Base-by-base conservation (phyloP, 2,329 filamentous ascomycete genomes). In the Sporothrix pseudoabietina region DNA sequence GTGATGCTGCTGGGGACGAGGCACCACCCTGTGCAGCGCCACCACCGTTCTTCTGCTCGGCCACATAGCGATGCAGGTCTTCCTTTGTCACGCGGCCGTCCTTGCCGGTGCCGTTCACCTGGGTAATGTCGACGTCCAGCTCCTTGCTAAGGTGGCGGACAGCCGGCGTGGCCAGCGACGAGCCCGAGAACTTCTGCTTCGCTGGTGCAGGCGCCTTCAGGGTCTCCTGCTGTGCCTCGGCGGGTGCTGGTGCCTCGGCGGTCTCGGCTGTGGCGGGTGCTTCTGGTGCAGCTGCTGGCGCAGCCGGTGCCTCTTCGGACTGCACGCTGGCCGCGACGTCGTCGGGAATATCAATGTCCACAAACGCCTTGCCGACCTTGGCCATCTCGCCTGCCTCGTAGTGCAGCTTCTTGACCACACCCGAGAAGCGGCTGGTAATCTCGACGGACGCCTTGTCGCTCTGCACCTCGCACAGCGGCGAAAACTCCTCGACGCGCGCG, bases 321-420 rank as follows among this genome's bases (percentile, higher is more conserved):
- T 3, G 19, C 12, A 3, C 47, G 9, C 10, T n/a, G 3, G 47
- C 10, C 44, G 68, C 91, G 76, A 90, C 90, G 52, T 91, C 91
- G 74, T 92, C 92, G 78, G 93, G 89, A 77, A 98, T 94, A 81
- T 98, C 95, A 75, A 98, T 98, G 79, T 98, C 95, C 76, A 97
- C 92, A 79, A 98, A 90, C 16, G 94, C 92, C 88, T 96, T 94
- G 77, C 96, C 96, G 35, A 98, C 97, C 79, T 93, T 94, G 70
- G 95, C 95, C 88, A 98, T 97, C 77, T 98, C 96, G 76, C 97
- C 96, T 44, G 94, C 91, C 76, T 98, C 94, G 82, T 97, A 98
- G 83, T 98, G 90, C 61, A 99, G 86, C 84, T 94, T 98, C 85
- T 97, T 98, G 77, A 99, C 95, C 0, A 98, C 92, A 30, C 96